Conservation (phyloP, 495 filamentous ascomycete species). For the Hyaloscypha hepaticicola region DNA sequence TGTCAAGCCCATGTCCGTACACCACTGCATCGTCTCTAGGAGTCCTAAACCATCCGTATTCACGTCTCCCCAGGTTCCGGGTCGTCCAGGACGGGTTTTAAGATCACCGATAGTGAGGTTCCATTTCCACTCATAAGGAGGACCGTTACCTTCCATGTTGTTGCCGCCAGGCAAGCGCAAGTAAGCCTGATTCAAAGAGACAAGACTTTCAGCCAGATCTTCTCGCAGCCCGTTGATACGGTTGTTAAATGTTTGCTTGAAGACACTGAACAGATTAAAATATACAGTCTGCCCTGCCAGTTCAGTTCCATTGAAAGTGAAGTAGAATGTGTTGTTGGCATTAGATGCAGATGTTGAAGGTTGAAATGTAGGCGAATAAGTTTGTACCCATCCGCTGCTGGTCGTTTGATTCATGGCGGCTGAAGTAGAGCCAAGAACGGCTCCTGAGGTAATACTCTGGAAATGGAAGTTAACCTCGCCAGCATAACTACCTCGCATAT, state of each 20-base stretch:
- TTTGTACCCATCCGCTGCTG: slow-evolving; percentile 33
- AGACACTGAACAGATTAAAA: slow-evolving; percentile 51
- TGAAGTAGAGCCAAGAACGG: slow-evolving; percentile 38
- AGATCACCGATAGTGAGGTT: slow-evolving; percentile 54
- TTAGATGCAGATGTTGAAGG: slow-evolving; percentile 37
- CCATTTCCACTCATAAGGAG: slow-evolving; percentile 51
- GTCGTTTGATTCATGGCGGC: slow-evolving; percentile 37
- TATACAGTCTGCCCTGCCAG: slow-evolving; percentile 40
- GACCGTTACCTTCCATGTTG: slow-evolving; percentile 43
- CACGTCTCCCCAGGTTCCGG: slow-evolving; percentile 50
- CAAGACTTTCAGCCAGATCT: slow-evolving; percentile 46
- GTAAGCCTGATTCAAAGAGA: slow-evolving; percentile 43
- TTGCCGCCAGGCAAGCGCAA: slow-evolving; percentile 54
- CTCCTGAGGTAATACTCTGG: slow-evolving; percentile 34
- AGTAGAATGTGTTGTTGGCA: slow-evolving; percentile 50
- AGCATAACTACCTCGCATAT: slow-evolving; percentile 40
- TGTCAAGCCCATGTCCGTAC: slow-evolving; percentile 49
- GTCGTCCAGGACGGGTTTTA: slow-evolving; percentile 46
- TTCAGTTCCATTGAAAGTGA: slow-evolving; percentile 46
- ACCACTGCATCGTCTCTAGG: slow-evolving; percentile 46
- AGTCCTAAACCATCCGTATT: slow-evolving; percentile 53
- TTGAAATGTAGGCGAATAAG: slow-evolving; percentile 37
- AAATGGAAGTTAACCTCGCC: slow-evolving; percentile 28
- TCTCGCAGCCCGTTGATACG: slow-evolving; percentile 48
- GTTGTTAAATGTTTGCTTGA: slow-evolving; percentile 50